Percentiles rank a stretch among this genome's conserved stretches.
phyloP scores from a whole-genome alignment of 306 rosid species.

The Cucumis melo region DNA sequence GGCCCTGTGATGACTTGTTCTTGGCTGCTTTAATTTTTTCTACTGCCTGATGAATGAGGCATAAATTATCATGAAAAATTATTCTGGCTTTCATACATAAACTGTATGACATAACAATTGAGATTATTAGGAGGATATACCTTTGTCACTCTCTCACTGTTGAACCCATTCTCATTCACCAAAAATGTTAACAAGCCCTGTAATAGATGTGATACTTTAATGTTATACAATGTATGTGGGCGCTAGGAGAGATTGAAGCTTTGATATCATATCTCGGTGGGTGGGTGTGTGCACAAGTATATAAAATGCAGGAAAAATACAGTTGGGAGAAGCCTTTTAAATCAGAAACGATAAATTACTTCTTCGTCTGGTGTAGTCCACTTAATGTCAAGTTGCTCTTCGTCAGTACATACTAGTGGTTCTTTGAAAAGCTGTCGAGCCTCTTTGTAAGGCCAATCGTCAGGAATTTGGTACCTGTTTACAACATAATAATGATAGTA shows the following conservation, averaged over 20 bases:
- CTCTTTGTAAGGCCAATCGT: slow-evolving; percentile 81
- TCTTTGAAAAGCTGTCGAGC: slow-evolving; percentile 84
- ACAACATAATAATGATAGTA: background rate
- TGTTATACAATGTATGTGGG: background rate
- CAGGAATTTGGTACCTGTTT: slow-evolving; percentile 81
- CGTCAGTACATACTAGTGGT: slow-evolving; percentile 54
- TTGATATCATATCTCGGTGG: background rate
- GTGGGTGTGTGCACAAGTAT: background rate
- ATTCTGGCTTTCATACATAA: slow-evolving; percentile 10
- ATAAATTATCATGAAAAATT: background rate
- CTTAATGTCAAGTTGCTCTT: slow-evolving; percentile 60
- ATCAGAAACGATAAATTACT: slow-evolving; percentile 25
- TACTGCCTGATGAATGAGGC: slow-evolving; percentile 42
- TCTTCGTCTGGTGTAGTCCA: slow-evolving; percentile 95
- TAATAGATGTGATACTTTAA: slow-evolving; percentile 13
- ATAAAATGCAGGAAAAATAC: background rate
- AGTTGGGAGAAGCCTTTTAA: slow-evolving; percentile 7
- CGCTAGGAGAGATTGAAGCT: background rate
- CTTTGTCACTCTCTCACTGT: slow-evolving; percentile 80
- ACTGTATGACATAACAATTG: background rate
- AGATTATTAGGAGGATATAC: slow-evolving; percentile 21
- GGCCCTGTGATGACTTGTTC: slow-evolving; percentile 88
- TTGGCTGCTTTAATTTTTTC: slow-evolving; percentile 95
- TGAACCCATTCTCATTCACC: slow-evolving; percentile 95
- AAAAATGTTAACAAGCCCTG: slow-evolving; percentile 70